Base-by-base conservation (phyloP, 2,329 filamentous ascomycete genomes). In the Massarina eburnea region DNA sequence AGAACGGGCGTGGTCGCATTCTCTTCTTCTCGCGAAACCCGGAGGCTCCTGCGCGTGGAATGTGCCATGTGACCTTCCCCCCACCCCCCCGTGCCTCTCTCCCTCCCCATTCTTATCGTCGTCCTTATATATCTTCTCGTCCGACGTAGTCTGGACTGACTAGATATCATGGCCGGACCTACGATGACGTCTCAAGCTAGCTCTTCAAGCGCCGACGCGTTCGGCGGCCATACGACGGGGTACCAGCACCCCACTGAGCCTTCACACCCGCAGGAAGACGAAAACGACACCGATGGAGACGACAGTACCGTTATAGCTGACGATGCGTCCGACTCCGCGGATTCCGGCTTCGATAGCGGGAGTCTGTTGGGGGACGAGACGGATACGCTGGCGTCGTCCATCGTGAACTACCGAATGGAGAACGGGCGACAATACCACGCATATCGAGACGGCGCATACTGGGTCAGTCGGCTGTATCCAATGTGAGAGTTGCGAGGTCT, bases 351-450 rank as follows among this genome's bases (percentile, higher is more conserved):
- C 49, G 67, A 71, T 53, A 65, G 59, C 49, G 66, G 64, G 34
- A 66, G 61, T 33, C 54, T 69, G 18, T 49, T 70, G 10, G 65
- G 58, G 26, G 66, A 65, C 42, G 67, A 67, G 46, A 69, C 66
- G 6, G 59, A 68, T 45, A 66, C 65, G 19, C 56, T 70, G 17
- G 64, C 62, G 7, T 68, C 66, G 18, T 65, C 61, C 35, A 66
- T 68, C 36, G 55, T 67, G 33, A 39, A 66, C 49, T 67, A 69
- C 49, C 55, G 62, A n/a, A 67, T 67, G 40, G 66, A 70, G 46
- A 71, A 71, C 41, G 68, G 68, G 2, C 55, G 68, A 3, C 61
- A 63, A 36, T 71, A 71, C 51, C 66, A 70, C 37, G 62, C 62
- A 4, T 70, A 68, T 43, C 55, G 65, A 17, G 67, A 70, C 44